Evolutionary conservation across 768 basidiomycete genomes (phyloP), one percentile per base, ranked within the genome.

Genomic region (Russula sp.): DNA sequence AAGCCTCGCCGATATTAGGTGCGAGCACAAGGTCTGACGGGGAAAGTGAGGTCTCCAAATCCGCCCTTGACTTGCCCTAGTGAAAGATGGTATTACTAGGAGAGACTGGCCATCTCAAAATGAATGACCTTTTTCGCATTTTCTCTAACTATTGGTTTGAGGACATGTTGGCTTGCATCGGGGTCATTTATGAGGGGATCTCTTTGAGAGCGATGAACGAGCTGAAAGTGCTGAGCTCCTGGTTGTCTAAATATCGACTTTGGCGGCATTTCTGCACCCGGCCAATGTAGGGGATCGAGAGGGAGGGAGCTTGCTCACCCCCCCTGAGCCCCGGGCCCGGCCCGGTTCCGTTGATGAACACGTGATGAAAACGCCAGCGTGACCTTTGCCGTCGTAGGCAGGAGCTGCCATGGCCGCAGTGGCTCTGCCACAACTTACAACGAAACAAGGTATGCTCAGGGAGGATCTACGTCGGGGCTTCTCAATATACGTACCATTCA

Each of bases 181-280:
- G 92, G 85, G 69, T 98, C 95, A 70, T 98, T 88, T 67, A 94
- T 93, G 54, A 96, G 84, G 2, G 97, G 97, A 76, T 98, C 97
- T 49, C 96, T 79, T 71, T 94, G 94, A 8, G 95, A 98, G 63
- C 97, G 83, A 73, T 98, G 94, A 22, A 99, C 95, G 44, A 99
- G 89, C 77, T 98, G 95, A 69, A 96, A 98, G 72, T 98, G 95
- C 70, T 87, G 86, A 59, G 89, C 86, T 22, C 91, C 92, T 8
- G 96, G 91, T 68, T 87, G 87, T 63, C 93, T 86, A 78, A 91
- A 99, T 66, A 94, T 82, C 14, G 94, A 95, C 76, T 88, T 91
- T 68, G 80, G 77, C 44, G 89, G 81, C 89, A 91, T 91, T 31
- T 54, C 51, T 27, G 45, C 16, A 16, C n/a, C 2, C 27, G 27